Evolutionary conservation across 1,139 yeast genomes (phyloP), one percentile per base, ranked within the genome.

Genomic region (Sugiyamaella sp.): DNA sequence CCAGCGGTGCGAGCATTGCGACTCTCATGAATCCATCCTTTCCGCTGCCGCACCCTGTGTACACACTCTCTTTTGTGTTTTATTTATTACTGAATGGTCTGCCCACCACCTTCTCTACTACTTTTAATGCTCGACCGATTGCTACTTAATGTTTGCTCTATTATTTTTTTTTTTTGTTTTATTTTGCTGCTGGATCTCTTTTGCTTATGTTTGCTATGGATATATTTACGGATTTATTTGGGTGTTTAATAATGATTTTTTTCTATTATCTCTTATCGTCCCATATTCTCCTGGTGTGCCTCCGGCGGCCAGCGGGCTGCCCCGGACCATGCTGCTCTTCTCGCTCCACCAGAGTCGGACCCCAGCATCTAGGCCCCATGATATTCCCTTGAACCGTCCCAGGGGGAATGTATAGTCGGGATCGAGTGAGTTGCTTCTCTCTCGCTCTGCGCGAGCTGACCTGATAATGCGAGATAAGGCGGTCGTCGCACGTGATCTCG

Each of bases 191-290:
- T 25, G 27, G 12, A 27, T 48, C 16, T 48, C 27, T 41, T 41
- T 41, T 48, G 14, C 5, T 44, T 44, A 27, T 44, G 24, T 21
- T 20, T 35, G 48, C 19, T 49, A 43, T 17, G 47, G 49, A 46
- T 46, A 37, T 46, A 46, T 46, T n/a, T 46, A 25, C 35, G 42
- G 46, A 4, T 32, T 22, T 49, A 43, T 43, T 33, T 40, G 35
- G 35, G 52, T 32, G 22, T 40, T 46, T 39, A 47, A 47, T 29
- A 38, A 46, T 46, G 43, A 45, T 22, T 25, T 47, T 25, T 27
- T 17, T 38, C 27, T 25, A 20, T 37, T 46, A 24, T 20, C 14
- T 44, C 4, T 32, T 33, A 3, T 44, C 5, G 14, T n/a, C 27
- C 8, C 22, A 24, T 12, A 21, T 24, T n/a, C n/a, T n/a, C n/a